These are phyloP conservation scores for Sporothrix brunneoviolacea DNA, from an alignment of 2,329 filamentous ascomycete species.

Conservation along the genomic window DNA sequence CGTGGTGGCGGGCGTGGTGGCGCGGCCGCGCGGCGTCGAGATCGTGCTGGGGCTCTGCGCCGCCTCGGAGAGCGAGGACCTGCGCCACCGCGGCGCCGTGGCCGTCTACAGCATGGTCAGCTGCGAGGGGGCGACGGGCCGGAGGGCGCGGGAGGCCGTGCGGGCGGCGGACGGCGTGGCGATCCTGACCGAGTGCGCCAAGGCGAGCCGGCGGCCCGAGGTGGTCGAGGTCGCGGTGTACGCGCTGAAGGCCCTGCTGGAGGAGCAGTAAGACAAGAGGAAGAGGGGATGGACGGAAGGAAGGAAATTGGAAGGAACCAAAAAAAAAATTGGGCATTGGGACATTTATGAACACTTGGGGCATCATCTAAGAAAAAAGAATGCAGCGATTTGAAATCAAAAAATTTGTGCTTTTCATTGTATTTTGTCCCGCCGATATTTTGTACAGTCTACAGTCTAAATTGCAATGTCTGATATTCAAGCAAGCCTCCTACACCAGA, in stretches of 20 bases:
- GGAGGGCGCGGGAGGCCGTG: slow-evolving; percentile 52
- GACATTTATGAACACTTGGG: not conserved
- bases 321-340: not conserved
- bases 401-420: no score
- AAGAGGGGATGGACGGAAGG: not conserved
- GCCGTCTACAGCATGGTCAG: slow-evolving; percentile 66
- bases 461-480: no score
- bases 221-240: slow-evolving; percentile 67
- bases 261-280: slow-evolving; percentile 22
- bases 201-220: slow-evolving; percentile 60
- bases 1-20: slow-evolving; percentile 64
- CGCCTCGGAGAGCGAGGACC: slow-evolving; percentile 66
- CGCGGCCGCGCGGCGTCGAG: slow-evolving; percentile 63
- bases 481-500: slow-evolving; percentile 20
- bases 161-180: slow-evolving; percentile 59
- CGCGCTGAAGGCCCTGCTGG: slow-evolving; percentile 62
- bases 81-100: slow-evolving; percentile 68
- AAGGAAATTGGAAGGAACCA: slow-evolving; percentile 1
- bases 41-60: slow-evolving; percentile 75
- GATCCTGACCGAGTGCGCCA: slow-evolving; percentile 61
- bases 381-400: no score
- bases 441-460: no score
- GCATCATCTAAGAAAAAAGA: no score
- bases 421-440: no score
- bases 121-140: slow-evolving; percentile 59